These are phyloP conservation scores for Pilobolus umbonatus DNA, from an alignment of 192 early-diverging fungal species.

Conservation along the genomic window DNA sequence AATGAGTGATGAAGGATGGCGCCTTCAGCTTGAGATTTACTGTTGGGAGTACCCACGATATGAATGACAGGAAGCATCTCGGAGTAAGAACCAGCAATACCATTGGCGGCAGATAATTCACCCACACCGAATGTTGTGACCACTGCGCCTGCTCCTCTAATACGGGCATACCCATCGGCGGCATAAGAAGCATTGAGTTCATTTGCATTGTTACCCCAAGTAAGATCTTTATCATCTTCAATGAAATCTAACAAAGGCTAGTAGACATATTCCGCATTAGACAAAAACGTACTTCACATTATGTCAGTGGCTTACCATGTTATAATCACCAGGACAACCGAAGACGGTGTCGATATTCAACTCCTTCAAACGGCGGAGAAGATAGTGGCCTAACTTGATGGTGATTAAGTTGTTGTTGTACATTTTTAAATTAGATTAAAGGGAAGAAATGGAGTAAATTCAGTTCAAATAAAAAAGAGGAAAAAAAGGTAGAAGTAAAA, in stretches of 20 bases:
- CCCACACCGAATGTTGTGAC: slow-evolving; percentile 48
- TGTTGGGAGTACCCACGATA: slow-evolving; percentile 47
- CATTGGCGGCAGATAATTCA: slow-evolving; percentile 40
- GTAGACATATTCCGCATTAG: neutral
- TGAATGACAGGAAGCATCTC: slow-evolving; percentile 50
- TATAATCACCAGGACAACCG: slow-evolving; percentile 45
- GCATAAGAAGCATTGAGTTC: slow-evolving; percentile 41
- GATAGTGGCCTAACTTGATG: slow-evolving; percentile 33
- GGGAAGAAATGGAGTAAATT: too few relatives aligned
- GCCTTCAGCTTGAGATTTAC: slow-evolving; percentile 40
- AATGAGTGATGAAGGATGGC: slow-evolving; percentile 47
- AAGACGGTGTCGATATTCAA: slow-evolving; percentile 37
- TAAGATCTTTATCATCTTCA: slow-evolving; percentile 34
- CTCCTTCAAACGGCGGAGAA: slow-evolving; percentile 38
- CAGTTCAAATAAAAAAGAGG: too few relatives aligned
- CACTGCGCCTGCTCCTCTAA: slow-evolving; percentile 35
- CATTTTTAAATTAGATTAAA: too few relatives aligned
- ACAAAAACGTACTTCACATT: neutral
- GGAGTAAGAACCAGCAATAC: slow-evolving; percentile 42
- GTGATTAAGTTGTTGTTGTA: too few relatives aligned
- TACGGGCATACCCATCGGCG: slow-evolving; percentile 44
- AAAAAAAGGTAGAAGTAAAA: too few relatives aligned
- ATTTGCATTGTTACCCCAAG: slow-evolving; percentile 40
- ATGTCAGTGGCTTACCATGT: slow-evolving; percentile 27
- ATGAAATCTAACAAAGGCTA: slow-evolving; percentile 27